Conservation (phyloP, 2,329 filamentous ascomycete species). For the Fusarium mangiferae region DNA sequence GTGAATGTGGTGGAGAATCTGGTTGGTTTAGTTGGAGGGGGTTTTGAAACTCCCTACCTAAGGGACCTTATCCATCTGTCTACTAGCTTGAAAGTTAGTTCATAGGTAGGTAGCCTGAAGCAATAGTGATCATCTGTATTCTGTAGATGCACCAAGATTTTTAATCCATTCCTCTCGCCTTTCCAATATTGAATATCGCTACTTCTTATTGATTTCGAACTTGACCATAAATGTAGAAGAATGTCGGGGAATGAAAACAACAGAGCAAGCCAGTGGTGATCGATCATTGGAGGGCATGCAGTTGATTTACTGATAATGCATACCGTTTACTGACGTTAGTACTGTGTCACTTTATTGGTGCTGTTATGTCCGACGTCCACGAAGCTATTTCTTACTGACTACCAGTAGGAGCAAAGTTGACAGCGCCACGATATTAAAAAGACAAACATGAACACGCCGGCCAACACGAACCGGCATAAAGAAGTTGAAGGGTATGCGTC, state of each 20-base stretch:
- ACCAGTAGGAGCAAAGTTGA: background rate
- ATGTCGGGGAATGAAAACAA: background rate
- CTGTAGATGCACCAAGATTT: conserved; percentile 13
- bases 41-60: conserved; percentile 31
- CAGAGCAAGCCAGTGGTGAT: background rate
- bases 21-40: conserved; percentile 27
- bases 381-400: background rate
- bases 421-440: background rate
- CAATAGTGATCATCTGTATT: conserved; percentile 20
- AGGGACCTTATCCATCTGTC: background rate
- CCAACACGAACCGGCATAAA: background rate
- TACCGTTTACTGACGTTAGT: background rate
- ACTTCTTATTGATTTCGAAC: background rate
- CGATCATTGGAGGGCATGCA: background rate
- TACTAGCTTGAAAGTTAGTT: background rate
- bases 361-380: background rate
- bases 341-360: background rate
- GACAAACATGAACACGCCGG: background rate
- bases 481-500: background rate
- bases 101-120: conserved; percentile 10
- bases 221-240: background rate
- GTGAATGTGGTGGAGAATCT: conserved; percentile 19
- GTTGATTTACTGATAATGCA: background rate
- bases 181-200: background rate
- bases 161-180: background rate